Base-by-base conservation (phyloP, 2,329 filamentous ascomycete genomes). In the Diaporthe aspalathi region DNA sequence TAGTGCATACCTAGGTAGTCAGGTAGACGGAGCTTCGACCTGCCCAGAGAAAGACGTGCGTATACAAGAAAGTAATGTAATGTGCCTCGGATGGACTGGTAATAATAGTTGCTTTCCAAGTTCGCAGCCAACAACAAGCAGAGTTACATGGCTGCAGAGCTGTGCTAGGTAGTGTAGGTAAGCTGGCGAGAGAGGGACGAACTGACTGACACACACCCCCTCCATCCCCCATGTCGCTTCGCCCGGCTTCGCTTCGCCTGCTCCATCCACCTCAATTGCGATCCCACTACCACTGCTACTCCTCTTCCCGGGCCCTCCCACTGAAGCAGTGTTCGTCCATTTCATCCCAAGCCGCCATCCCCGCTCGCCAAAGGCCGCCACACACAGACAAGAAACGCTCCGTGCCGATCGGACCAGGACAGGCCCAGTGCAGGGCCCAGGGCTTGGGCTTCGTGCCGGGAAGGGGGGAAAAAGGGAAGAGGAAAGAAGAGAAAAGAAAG, bases 341-440 rank as follows among this genome's bases (percentile, higher is more conserved):
- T 38, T 35, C 60, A 65, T 65, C 60, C 60, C n/a, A 50, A 50
- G 60, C 60, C 45, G 45, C 60, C 60, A 65, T 65, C 60, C 60
- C 60, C 60, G 60, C 60, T 65, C 60, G 45, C 60, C 60, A 65
- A 27, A 63, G 29, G 29, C 45, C 45, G 29, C 60, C 60, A 65
- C 60, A 65, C 60, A 50, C 60, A 65, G 60, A 65, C 60, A 65
- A 65, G 60, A 65, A 65, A 65, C 60, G 60, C 60, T 27, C 45
- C 60, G 60, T 65, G 60, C 60, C 60, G 60, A 65, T 65, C 45
- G 27, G 60, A 38, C 60, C 45, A 65, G 60, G 60, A 65, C 60
- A 65, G 60, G 60, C 60, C 43, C 27, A 35, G n/a, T 49, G 43
- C 60, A 35, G 24, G 60, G 60, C 60, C 43, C 32, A 35, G 32